A percentile compares a stretch with the other conserved stretches of the same genome.
Evolutionary conservation across 129 eudicot species (phyloP).

Genomic region (Pulicaria dysenterica): DNA sequence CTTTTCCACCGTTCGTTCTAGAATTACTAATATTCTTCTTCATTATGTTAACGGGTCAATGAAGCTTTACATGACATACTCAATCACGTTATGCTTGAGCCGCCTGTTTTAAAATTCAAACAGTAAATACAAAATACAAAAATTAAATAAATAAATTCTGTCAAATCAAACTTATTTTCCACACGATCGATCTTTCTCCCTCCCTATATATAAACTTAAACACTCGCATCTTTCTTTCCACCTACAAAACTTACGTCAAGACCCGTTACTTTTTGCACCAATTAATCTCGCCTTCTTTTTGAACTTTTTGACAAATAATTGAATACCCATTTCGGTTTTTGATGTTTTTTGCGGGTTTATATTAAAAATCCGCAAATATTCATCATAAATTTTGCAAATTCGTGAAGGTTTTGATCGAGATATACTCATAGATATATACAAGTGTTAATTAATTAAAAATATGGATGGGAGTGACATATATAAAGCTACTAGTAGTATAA

Average conservation of each 20-base stretch:
- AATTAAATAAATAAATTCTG: too few species aligned
- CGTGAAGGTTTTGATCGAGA: not conserved
- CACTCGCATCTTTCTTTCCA: not conserved
- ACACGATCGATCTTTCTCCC: not conserved
- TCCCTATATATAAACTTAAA: too few species aligned
- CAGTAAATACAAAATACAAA: not conserved
- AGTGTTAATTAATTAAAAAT: not conserved
- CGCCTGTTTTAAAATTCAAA: constrained; percentile 1
- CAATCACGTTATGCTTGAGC: constrained; percentile 29
- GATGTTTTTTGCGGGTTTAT: too few species aligned
- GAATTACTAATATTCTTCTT: too few species aligned
- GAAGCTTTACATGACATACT: constrained; percentile 6
- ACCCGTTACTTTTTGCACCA: too few species aligned
- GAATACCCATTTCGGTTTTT: too few species aligned
- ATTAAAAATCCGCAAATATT: too few species aligned
- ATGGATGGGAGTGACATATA: constrained; percentile 47
- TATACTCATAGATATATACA: not conserved
- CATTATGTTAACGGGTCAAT: not conserved
- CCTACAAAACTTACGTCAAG: not conserved
- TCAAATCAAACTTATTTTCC: not conserved
- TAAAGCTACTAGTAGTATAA: constrained; percentile 36
- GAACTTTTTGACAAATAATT: too few species aligned
- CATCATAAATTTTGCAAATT: not conserved
- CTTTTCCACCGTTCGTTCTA: too few species aligned
- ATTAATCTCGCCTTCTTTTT: too few species aligned